phyloP scores from a whole-genome alignment of 1,139 yeast genomes.

The Suhomyces kunorum region DNA sequence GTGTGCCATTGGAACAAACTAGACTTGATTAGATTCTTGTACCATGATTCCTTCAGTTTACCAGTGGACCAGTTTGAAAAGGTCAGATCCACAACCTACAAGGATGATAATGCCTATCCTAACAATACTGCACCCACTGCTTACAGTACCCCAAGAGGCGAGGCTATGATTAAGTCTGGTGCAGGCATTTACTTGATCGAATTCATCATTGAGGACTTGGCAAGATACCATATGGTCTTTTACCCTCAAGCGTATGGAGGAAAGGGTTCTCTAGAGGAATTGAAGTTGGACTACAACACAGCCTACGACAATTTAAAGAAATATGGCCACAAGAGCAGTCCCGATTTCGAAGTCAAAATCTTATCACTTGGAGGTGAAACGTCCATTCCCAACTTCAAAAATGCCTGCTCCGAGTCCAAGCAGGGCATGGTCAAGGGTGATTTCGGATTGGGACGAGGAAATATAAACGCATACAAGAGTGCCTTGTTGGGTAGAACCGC shows the following conservation, averaged over 20 bases:
- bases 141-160: slow-evolving; percentile 40
- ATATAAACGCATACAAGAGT: slow-evolving; percentile 49
- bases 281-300: slow-evolving; percentile 50
- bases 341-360: slow-evolving; percentile 51
- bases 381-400: slow-evolving; percentile 33
- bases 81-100: slow-evolving; percentile 26
- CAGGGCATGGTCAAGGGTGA: slow-evolving; percentile 34
- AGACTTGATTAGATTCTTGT: slow-evolving; percentile 74
- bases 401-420: slow-evolving; percentile 4
- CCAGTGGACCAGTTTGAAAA: slow-evolving; percentile 60
- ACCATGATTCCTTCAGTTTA: slow-evolving; percentile 76
- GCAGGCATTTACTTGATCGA: slow-evolving; percentile 78
- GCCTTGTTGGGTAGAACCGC: slow-evolving; percentile 40
- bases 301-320: slow-evolving; percentile 43
- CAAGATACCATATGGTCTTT: slow-evolving; percentile 62
- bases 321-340: slow-evolving; percentile 25
- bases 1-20: slow-evolving; percentile 82
- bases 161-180: slow-evolving; percentile 48
- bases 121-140: slow-evolving; percentile 27
- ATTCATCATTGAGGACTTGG: slow-evolving; percentile 59
- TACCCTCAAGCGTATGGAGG: slow-evolving; percentile 60
- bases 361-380: slow-evolving; percentile 47
- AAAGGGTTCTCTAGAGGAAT: slow-evolving; percentile 54
- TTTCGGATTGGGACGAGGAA: slow-evolving; percentile 42
- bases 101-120: slow-evolving; percentile 23